Conservation (phyloP, 306 rosid genomes). For the Benincasa hispida region DNA sequence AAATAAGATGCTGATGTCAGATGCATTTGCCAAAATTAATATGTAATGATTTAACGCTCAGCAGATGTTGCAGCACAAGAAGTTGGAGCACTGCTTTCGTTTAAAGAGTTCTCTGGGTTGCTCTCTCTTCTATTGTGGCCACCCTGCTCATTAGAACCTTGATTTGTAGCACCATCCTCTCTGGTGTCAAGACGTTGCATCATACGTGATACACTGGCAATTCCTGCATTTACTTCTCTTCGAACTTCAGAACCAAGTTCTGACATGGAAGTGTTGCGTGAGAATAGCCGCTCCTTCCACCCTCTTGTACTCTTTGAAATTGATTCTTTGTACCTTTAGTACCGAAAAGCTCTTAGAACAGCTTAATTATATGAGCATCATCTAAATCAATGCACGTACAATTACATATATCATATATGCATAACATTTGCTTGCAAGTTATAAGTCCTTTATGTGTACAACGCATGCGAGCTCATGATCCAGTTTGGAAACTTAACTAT, state of each 20-base stretch:
- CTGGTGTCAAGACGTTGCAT: constrained; percentile 45
- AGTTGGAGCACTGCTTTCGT: constrained; percentile 17
- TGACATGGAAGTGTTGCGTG: constrained; percentile 50
- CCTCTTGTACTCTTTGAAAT: constrained; percentile 73
- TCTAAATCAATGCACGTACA: not conserved
- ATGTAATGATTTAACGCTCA: constrained; percentile 21
- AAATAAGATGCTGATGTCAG: constrained; percentile 53
- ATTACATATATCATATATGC: not conserved
- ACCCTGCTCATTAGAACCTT: constrained; percentile 25
- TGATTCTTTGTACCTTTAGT: constrained; percentile 70
- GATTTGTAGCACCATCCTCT: constrained; percentile 19
- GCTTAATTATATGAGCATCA: not conserved
- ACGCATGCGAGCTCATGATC: not conserved
- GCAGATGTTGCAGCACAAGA: constrained; percentile 37
- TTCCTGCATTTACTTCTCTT: constrained; percentile 47
- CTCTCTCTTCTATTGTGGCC: constrained; percentile 26
- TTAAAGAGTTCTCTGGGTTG: constrained; percentile 21
- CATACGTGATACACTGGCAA: constrained; percentile 50
- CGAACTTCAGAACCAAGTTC: constrained; percentile 40
- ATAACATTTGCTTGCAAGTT: not conserved
- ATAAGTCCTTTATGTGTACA: not conserved
- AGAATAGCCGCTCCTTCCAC: constrained; percentile 76
- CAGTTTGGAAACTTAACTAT: not conserved
- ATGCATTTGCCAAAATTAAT: constrained; percentile 28
- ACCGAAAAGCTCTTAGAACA: constrained; percentile 8